A percentile compares a stretch with the other conserved stretches of the same genome.
Conservation (phyloP, 352 stramenopile genomes). For the Globisporangium nunn region DNA sequence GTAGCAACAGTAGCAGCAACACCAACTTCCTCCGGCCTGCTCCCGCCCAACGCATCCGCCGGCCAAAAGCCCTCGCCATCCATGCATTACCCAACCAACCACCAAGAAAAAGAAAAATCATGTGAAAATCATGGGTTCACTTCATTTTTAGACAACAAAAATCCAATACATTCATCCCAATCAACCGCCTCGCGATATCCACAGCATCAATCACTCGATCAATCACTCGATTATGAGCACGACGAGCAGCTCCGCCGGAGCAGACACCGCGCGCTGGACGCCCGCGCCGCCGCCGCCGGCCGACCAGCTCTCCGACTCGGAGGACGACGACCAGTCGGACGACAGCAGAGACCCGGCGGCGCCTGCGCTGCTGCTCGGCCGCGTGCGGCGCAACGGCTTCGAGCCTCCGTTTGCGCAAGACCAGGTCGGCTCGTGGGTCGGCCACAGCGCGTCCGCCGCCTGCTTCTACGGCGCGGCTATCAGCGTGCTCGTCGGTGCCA, state of each 20-base stretch:
- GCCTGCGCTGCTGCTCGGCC: conserved; percentile 17
- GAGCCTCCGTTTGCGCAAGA: conserved; percentile 67
- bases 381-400: conserved; percentile 62
- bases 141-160: background rate
- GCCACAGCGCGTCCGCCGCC: conserved; percentile 52
- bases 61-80: too few species aligned
- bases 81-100: too few species aligned
- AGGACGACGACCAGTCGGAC: background rate
- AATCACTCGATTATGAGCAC: background rate
- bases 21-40: too few species aligned
- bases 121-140: background rate
- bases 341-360: background rate
- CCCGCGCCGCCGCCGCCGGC: background rate
- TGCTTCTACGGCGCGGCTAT: conserved; percentile 53
- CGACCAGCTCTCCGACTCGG: background rate
- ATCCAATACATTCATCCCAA: background rate
- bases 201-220: background rate
- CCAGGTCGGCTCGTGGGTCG: conserved; percentile 66
- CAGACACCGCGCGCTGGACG: too few species aligned
- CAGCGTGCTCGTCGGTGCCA: conserved; percentile 15
- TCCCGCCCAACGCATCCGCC: too few species aligned
- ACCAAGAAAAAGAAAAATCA: too few species aligned
- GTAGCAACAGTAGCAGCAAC: too few species aligned
- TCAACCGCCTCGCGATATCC: background rate
- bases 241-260: background rate